Base-by-base conservation (phyloP, 345 rosid genomes). In the Eucalyptus cloeziana region DNA sequence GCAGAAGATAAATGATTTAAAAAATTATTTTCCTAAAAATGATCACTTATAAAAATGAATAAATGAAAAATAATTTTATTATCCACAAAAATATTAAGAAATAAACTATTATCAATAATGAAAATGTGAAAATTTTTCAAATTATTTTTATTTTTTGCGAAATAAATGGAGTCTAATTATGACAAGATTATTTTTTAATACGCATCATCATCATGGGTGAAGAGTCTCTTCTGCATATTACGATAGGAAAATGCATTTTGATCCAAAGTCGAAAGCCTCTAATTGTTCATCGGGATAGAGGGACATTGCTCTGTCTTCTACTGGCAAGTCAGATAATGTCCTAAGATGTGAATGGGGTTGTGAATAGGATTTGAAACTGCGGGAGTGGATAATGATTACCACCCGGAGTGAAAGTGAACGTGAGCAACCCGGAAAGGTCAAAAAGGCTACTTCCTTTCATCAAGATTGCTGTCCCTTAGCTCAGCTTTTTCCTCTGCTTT, bases 391-490 rank as follows among this genome's bases (percentile, higher is more conserved):
- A 40, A 76, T 76, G 85, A 76, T 76, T 40, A 40, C 85, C 22
- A 2, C 30, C 85, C 5, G 10, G 22, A 76, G 85, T 40, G 85
- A 37, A 71, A 71, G 83, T 21, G 45, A 10, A 71, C 25, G 83
- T 21, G 83, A 37, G 25, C 45, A 5, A 71, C 27, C 83, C 47
- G 12, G 47, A 21, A 76, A 76, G 85, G 85, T 76, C 85, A 76
- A 76, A 76, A 76, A 76, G 85, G 30, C 85, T 76, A 40, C 47
- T 76, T 11, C 85, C 85, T 76, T 76, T 76, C 85, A 76, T 76
- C 47, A 40, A 12, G 85, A 76, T 37, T 76, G 85, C 12, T 22
- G 85, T 76, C 85, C 5, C 1, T 6, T 76, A 76, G 85, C 85
- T 40, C 47, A 21, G 83, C 83, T 76, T 76, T 71, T 33, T 9